Base-by-base conservation (phyloP, 2,329 filamentous ascomycete species). In the Verticillium alfalfae region DNA sequence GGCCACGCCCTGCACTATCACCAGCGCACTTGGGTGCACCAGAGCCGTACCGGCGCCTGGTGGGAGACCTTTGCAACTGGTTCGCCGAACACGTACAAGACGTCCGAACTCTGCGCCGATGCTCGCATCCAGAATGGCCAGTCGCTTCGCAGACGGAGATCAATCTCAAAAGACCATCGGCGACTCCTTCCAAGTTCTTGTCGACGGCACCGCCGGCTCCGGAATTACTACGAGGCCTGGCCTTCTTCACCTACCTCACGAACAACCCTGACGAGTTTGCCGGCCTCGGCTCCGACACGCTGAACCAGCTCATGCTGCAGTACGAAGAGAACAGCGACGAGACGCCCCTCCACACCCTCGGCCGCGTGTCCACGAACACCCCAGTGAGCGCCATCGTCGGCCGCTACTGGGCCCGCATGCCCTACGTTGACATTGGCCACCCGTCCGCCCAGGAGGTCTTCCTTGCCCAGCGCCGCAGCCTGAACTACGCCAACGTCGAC, bases 141-240 rank as follows among this genome's bases (percentile, higher is more conserved):
- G 61, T 60, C 1, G 67, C 67, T 8, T 73, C 72, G 2, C 67
- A 70, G 15, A 76, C 78, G 0, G 66, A 78, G 3, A 78, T 81
- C 49, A 72, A 80, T 22, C 70, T 80, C 69, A 70, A 36, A 82
- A 80, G 66, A 72, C 78, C n/a, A 76, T 83, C 6, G 72, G 78
- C 0, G 75, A 81, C 63, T 78, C 79, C 3, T 77, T 73, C 68
- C 79, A 81, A 63, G 77, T 80, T 31, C 72, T 83, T 4, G 79
- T 83, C 3, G 81, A 83, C 56, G 80, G 77, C 3, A 72, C 75
- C 0, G 63, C 66, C 0, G 67, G 70, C 37, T 69, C 71, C 2
- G 80, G 76, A 83, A 83, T 69, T 79, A 82, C 67, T 83, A 84
- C 70, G 72, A 82, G 63, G 77, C 80, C 3, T 84, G 79, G 79